A percentile compares a stretch with the other conserved stretches of the same genome.
phyloP scores from a whole-genome alignment of 2,329 filamentous ascomycete species.

The Paradendryphiella salina region DNA sequence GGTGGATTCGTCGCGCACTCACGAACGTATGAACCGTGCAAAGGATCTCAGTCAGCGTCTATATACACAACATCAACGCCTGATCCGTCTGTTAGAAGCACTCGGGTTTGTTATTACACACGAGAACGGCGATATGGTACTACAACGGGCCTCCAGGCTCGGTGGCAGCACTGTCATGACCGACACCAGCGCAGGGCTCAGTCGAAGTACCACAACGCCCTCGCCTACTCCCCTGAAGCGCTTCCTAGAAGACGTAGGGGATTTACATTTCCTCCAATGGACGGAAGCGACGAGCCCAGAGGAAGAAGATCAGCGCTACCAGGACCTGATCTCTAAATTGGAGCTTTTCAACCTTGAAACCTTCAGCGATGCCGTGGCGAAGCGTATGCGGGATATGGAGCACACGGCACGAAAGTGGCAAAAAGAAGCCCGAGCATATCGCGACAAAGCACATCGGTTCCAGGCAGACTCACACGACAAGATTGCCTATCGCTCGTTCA shows the following conservation, averaged over 20 bases:
- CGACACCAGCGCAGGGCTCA: constrained; percentile 44
- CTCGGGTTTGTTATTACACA: constrained; percentile 81
- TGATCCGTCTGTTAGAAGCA: constrained; percentile 81
- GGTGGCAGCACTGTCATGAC: constrained; percentile 52
- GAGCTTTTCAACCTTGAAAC: constrained; percentile 80
- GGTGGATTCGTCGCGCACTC: constrained; percentile 58
- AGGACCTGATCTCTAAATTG: constrained; percentile 71
- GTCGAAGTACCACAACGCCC: constrained; percentile 60
- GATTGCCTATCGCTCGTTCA: constrained; percentile 94
- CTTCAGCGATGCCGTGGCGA: constrained; percentile 82
- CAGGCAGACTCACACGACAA: constrained; percentile 91
- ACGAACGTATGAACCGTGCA: constrained; percentile 70
- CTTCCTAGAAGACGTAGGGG: constrained; percentile 62
- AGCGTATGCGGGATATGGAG: constrained; percentile 90
- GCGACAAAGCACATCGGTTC: constrained; percentile 79
- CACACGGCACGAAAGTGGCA: constrained; percentile 91
- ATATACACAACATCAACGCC: constrained; percentile 79
- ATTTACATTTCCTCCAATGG: constrained; percentile 81
- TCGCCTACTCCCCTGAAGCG: constrained; percentile 59
- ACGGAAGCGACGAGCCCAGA: constrained; percentile 68
- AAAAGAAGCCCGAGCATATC: constrained; percentile 81
- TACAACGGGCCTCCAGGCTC: constrained; percentile 70
- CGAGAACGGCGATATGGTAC: constrained; percentile 70
- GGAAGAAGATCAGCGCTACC: constrained; percentile 73
- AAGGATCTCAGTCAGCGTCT: constrained; percentile 84